Evolutionary conservation across 2,329 filamentous ascomycete species (phyloP).

Genomic region (Stemphylium beticola): DNA sequence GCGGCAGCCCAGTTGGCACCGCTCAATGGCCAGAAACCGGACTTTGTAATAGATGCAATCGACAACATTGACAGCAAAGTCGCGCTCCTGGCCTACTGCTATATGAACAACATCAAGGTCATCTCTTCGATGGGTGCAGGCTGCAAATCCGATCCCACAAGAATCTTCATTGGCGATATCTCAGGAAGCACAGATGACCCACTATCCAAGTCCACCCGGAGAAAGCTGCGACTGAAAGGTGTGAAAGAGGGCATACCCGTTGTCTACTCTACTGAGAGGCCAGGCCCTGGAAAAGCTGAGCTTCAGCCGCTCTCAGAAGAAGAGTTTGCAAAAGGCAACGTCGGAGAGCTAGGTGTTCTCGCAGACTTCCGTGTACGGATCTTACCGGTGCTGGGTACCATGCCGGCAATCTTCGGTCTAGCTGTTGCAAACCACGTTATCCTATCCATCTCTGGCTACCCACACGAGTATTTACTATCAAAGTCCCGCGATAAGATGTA

Average conservation of each 20-base stretch:
- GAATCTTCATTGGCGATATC: slow-evolving; percentile 90
- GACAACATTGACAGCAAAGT: slow-evolving; percentile 99
- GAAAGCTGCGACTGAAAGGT: slow-evolving; percentile 76
- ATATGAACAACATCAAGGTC: slow-evolving; percentile 76
- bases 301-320: slow-evolving; percentile 86
- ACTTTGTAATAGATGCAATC: slow-evolving; percentile 95
- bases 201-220: slow-evolving; percentile 81
- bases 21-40: slow-evolving; percentile 72
- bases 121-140: slow-evolving; percentile 97
- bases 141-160: slow-evolving; percentile 85
- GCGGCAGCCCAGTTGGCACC: slow-evolving; percentile 71
- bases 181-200: slow-evolving; percentile 86
- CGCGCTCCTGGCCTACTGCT: slow-evolving; percentile 84
- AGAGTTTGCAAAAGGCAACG: slow-evolving; percentile 83
- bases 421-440: slow-evolving; percentile 93
- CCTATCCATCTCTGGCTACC: slow-evolving; percentile 79
- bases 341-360: slow-evolving; percentile 85
- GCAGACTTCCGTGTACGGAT: slow-evolving; percentile 96
- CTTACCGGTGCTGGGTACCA: slow-evolving; percentile 90
- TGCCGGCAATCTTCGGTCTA: slow-evolving; percentile 96
- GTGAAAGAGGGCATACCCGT: slow-evolving; percentile 86
- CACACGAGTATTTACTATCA: slow-evolving; percentile 78
- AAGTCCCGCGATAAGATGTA: slow-evolving; percentile 93
- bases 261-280: slow-evolving; percentile 90
- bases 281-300: slow-evolving; percentile 87